A percentile compares a stretch with the other conserved stretches of the same genome.
Conservation (phyloP, 352 stramenopile species). For the Globisporangium paroecandrum region DNA sequence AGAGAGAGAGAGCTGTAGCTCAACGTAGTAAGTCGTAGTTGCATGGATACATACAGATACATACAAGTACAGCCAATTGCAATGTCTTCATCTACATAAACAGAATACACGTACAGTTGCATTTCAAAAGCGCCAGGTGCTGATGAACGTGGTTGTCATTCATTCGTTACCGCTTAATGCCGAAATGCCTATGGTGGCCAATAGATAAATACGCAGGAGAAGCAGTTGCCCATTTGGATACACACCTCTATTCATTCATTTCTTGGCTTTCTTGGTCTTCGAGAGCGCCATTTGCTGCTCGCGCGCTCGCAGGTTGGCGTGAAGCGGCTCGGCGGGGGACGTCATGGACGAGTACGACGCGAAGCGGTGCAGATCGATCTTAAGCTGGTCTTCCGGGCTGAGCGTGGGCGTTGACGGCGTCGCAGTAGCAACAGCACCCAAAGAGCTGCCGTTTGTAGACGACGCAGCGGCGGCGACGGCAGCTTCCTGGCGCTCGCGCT, state of each 20-base stretch:
- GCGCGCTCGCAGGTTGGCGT: conserved; percentile 28
- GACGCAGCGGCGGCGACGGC: neutral
- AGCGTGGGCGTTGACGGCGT: conserved; percentile 20
- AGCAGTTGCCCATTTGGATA: neutral
- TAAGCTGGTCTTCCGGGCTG: conserved; percentile 49
- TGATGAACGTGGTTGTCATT: neutral
- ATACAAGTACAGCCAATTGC: neutral
- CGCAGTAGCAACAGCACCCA: neutral
- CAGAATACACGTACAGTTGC: neutral
- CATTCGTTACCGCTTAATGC: neutral
- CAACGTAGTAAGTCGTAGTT: neutral
- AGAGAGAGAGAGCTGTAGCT: neutral
- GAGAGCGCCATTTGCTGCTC: conserved; percentile 20
- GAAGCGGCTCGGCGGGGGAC: conserved; percentile 56
- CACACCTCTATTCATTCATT: neutral
- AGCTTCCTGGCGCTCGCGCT: conserved; percentile 50
- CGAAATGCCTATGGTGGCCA: neutral
- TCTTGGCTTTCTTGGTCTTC: conserved; percentile 29
- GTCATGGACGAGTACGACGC: conserved; percentile 68
- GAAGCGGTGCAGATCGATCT: conserved; percentile 59
- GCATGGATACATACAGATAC: neutral
- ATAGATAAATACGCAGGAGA: conserved; percentile 16
- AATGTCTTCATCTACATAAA: neutral
- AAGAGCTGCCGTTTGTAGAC: conserved; percentile 9
- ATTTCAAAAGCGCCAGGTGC: neutral